Base-by-base conservation (phyloP, 1,139 yeast species). In the Suhomyces yuchorum region DNA sequence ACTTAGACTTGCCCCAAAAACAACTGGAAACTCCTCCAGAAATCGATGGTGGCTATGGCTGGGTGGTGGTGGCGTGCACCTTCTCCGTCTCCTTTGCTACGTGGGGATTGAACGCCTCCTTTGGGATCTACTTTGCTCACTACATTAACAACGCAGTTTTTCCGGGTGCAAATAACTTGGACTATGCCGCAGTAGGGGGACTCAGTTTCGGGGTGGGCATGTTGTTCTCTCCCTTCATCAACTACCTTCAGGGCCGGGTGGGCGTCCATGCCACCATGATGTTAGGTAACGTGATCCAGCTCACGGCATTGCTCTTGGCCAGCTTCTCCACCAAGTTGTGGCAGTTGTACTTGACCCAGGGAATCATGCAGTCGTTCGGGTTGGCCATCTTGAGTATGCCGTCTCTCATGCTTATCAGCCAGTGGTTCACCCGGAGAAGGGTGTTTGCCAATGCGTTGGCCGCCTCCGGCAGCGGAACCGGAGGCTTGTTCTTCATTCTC, bases 361-460 rank as follows among this genome's bases (percentile, higher is more conserved):
- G 30, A 3, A 12, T 26, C 11, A 26, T 26, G 30, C 30, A 26
- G 14, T 26, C 30, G 2, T 26, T 11, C 2, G 77, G 84, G 0
- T 65, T 85, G 40, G 80, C 78, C 22, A 68, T 84, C 2, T 64
- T 78, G 41, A 68, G 82, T 6, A 57, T 84, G 37, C 87, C 88
- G 0, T 79, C 82, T 22, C 52, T 43, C 26, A 37, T 45, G 8
- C 17, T 50, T n/a, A 36, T 48, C 11, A 37, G 43, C 14, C 42
- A 55, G 74, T 84, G 87, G 87, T 84, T 84, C 57, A 66, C 75
- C 36, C 79, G 76, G 38, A 73, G 68, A 12, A 26, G 30, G 6
- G 30, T 26, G 12, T 26, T 26, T 26, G 30, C 30, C 14, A 26
- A 26, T 12, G 12, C 30, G 7, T 26, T 26, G 30, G 30, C 30